Conservation (phyloP, 2,329 filamentous ascomycete genomes). For the Colletotrichum kahawae region DNA sequence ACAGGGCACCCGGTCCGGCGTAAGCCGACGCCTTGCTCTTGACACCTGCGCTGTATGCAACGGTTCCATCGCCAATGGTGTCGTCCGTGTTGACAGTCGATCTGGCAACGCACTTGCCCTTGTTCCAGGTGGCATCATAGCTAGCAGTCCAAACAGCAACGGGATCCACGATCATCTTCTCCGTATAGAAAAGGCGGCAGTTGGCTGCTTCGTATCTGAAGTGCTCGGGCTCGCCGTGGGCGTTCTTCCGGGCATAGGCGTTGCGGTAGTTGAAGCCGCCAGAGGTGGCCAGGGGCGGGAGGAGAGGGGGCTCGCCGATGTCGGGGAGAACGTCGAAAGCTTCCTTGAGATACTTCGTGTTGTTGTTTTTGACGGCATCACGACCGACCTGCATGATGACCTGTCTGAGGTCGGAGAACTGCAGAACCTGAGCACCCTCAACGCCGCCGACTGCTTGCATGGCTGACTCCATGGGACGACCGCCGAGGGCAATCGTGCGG, state of each 20-base stretch:
- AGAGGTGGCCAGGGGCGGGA: conserved; percentile 38
- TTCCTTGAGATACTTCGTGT: neutral
- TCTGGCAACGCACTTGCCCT: conserved; percentile 32
- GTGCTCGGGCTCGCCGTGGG: conserved; percentile 51
- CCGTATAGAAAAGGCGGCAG: conserved; percentile 62
- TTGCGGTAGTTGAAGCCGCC: conserved; percentile 48
- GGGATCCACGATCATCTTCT: conserved; percentile 51
- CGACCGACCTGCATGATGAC: neutral
- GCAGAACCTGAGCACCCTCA: conserved; percentile 52
- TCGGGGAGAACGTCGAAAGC: neutral
- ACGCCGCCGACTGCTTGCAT: conserved; percentile 66
- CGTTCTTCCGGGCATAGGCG: conserved; percentile 27
- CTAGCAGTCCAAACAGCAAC: conserved; percentile 53
- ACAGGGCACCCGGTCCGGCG: conserved; percentile 9
- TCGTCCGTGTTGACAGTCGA: conserved; percentile 8
- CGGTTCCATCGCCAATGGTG: conserved; percentile 11
- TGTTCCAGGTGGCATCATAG: conserved; percentile 40
- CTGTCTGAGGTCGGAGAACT: conserved; percentile 27
- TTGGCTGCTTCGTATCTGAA: conserved; percentile 63
- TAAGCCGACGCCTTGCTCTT: neutral
- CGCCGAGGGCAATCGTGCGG: conserved; percentile 62
- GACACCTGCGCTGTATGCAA: neutral
- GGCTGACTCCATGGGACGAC: conserved; percentile 51
- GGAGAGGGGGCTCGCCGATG: conserved; percentile 5
- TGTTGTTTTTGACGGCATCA: conserved; percentile 8